phyloP scores from a whole-genome alignment of 192 early-diverging fungal genomes.

The Funneliformis mosseae region DNA sequence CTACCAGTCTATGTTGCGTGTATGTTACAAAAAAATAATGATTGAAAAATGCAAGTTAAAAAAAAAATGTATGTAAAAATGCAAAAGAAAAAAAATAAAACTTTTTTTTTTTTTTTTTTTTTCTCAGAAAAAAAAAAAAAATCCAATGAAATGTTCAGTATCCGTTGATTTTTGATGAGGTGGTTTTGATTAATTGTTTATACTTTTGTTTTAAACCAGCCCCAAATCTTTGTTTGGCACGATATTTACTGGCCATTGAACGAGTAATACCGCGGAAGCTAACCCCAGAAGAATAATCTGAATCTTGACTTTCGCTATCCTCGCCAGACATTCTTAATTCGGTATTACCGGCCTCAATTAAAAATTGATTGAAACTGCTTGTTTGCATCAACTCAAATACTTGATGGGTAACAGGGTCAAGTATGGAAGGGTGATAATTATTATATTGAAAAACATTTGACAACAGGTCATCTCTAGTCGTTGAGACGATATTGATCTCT shows the following conservation, averaged over 20 bases:
- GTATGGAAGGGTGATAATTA: conserved; percentile 38
- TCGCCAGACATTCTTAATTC: conserved; percentile 18
- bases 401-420: conserved; percentile 21
- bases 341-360: neutral
- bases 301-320: neutral
- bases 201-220: conserved; percentile 21
- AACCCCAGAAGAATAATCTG: neutral
- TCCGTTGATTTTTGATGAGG: neutral
- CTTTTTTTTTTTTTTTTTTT: too few relatives aligned
- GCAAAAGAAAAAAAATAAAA: too few relatives aligned
- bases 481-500: conserved; percentile 39
- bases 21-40: too few relatives aligned
- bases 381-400: conserved; percentile 39
- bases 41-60: too few relatives aligned
- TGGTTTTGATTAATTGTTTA: conserved; percentile 5
- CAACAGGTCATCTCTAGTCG: conserved; percentile 27
- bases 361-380: conserved; percentile 9
- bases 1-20: too few relatives aligned
- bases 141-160: too few relatives aligned
- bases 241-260: neutral
- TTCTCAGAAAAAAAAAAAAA: too few relatives aligned
- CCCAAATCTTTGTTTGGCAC: conserved; percentile 13
- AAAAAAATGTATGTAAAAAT: too few relatives aligned
- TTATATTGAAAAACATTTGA: conserved; percentile 15
- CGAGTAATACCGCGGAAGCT: neutral